Evolutionary conservation across 2,329 filamentous ascomycete genomes (phyloP).

Genomic region (Penicillium sp.): DNA sequence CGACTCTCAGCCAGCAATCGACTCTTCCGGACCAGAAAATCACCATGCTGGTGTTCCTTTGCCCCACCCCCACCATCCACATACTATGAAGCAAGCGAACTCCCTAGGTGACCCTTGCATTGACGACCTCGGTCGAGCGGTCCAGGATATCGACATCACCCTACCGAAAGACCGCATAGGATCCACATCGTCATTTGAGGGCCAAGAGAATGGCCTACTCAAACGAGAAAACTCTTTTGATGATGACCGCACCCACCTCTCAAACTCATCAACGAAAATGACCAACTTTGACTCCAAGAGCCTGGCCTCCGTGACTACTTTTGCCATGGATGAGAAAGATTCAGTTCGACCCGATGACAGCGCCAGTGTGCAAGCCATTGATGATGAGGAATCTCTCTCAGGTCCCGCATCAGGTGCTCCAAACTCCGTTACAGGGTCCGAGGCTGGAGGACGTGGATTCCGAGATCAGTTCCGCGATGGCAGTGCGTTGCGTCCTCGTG

Average conservation of each 20-base stretch:
- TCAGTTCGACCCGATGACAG: conserved; percentile 93
- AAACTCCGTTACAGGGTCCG: conserved; percentile 80
- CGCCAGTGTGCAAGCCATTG: conserved; percentile 85
- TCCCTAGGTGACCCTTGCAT: conserved; percentile 28
- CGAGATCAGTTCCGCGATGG: conserved; percentile 33
- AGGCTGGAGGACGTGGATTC: conserved; percentile 60
- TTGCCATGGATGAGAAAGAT: conserved; percentile 96
- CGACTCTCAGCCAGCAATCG: conserved; percentile 24
- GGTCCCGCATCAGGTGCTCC: conserved; percentile 75
- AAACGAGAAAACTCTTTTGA: conserved; percentile 45
- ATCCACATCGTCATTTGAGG: conserved; percentile 32
- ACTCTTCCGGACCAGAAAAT: conserved; percentile 21
- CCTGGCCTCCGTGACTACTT: conserved; percentile 90
- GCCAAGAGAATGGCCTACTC: conserved; percentile 33
- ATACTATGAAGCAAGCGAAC: conserved; percentile 21
- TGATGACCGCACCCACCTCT: conserved; percentile 56
- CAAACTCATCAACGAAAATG: conserved; percentile 73
- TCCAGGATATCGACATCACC: conserved; percentile 39
- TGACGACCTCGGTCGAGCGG: conserved; percentile 36
- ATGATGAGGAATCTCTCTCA: conserved; percentile 86
- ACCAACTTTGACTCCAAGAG: conserved; percentile 93
- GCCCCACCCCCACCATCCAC: conserved; percentile 23
- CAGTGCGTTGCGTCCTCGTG: conserved; percentile 32
- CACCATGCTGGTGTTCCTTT: conserved; percentile 24
- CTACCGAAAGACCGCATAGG: conserved; percentile 31